A percentile compares a stretch with the other conserved stretches of the same genome.
Evolutionary conservation across 2,329 filamentous ascomycete species (phyloP).

Genomic region (Hypoxylon sp.): DNA sequence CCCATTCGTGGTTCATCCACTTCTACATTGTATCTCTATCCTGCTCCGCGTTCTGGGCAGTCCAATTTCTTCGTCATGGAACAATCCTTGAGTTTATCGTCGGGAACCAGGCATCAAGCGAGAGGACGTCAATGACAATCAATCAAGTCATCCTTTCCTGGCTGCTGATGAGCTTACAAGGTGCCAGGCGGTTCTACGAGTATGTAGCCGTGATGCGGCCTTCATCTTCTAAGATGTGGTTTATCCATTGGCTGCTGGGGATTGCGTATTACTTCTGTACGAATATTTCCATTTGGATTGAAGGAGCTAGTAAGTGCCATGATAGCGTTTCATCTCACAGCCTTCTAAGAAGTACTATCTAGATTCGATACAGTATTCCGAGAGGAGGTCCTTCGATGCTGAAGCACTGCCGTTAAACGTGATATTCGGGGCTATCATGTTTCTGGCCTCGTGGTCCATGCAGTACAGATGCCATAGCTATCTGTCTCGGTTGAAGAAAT

Average conservation of each 20-base stretch:
- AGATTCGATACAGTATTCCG: conserved; percentile 55
- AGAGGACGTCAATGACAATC: conserved; percentile 66
- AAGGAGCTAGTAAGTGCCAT: conserved; percentile 76
- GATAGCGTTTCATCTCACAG: conserved; percentile 4
- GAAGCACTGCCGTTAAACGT: conserved; percentile 63
- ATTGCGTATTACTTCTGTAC: conserved; percentile 82
- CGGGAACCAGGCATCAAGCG: conserved; percentile 55
- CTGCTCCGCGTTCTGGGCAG: conserved; percentile 81
- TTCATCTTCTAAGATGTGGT: conserved; percentile 84
- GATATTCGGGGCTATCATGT: conserved; percentile 71
- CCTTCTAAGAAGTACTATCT: conserved; percentile 26
- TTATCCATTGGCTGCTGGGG: conserved; percentile 86
- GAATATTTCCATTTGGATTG: conserved; percentile 85
- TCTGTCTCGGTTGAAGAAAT: conserved; percentile 81
- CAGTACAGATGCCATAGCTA: conserved; percentile 83
- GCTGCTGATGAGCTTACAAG: conserved; percentile 82
- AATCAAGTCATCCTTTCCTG: conserved; percentile 77
- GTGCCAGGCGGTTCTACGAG: conserved; percentile 82
- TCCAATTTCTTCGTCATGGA: conserved; percentile 72
- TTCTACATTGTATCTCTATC: conserved; percentile 84
- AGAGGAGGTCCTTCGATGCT: conserved; percentile 42
- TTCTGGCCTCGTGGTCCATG: conserved; percentile 77
- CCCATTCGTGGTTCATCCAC: conserved; percentile 90
- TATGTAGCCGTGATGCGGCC: conserved; percentile 75
- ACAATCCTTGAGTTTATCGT: conserved; percentile 65